phyloP scores from a whole-genome alignment of 306 rosid species.

The Fragaria ananassa region DNA sequence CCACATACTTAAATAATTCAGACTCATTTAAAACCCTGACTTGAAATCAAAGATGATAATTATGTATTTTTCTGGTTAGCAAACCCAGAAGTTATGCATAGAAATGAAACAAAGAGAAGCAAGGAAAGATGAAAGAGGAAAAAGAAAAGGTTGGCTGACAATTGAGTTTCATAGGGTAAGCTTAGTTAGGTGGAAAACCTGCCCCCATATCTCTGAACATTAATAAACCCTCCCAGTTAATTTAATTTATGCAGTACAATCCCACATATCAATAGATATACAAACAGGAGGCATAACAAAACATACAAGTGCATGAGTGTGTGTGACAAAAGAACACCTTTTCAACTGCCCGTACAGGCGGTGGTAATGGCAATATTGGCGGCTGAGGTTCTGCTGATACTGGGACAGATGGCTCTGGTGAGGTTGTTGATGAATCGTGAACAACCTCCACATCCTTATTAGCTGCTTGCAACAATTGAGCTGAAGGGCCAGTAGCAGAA shows the following conservation, averaged over 20 bases:
- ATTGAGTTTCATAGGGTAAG: neutral
- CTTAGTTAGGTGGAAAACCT: neutral
- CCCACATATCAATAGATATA: slow-evolving; percentile 1
- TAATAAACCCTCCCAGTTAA: neutral
- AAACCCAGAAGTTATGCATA: neutral
- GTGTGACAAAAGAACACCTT: slow-evolving; percentile 37
- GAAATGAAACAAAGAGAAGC: neutral
- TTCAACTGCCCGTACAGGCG: slow-evolving; percentile 40
- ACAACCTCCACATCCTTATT: slow-evolving; percentile 83
- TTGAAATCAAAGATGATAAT: neutral
- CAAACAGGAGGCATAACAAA: neutral
- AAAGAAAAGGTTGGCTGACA: neutral
- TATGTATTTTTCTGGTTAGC: neutral
- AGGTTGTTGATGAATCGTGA: slow-evolving; percentile 49
- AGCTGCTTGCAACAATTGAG: slow-evolving; percentile 49
- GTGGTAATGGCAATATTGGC: slow-evolving; percentile 81
- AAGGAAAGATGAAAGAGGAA: neutral
- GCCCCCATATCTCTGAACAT: neutral
- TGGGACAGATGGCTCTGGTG: slow-evolving; percentile 42
- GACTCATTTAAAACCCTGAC: neutral
- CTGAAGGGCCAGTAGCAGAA: slow-evolving; percentile 44
- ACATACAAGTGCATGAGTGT: neutral
- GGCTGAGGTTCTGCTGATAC: slow-evolving; percentile 61
- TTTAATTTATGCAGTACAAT: neutral
- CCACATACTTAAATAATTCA: neutral